A percentile compares a stretch with the other conserved stretches of the same genome.
Conservation (phyloP, 805 yeast species). For the Myxozyma neotropica region DNA sequence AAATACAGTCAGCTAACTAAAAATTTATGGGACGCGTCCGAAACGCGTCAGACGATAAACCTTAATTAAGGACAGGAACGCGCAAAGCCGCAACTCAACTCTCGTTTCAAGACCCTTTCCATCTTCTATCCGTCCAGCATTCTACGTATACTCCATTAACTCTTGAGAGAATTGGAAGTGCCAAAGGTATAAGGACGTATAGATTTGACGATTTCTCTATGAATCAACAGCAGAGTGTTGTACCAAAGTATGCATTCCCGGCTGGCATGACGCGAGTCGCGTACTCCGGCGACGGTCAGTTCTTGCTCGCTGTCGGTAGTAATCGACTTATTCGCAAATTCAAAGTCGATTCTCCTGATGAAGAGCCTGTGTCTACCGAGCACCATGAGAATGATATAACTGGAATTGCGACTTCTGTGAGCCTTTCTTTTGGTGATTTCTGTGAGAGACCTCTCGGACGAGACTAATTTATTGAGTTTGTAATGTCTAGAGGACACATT, state of each 20-base stretch:
- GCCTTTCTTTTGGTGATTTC: too few relatives aligned
- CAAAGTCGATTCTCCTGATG: conserved; percentile 36
- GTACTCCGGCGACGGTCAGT: conserved; percentile 42
- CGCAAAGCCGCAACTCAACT: conserved; percentile 11
- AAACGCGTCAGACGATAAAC: not conserved
- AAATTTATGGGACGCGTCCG: not conserved
- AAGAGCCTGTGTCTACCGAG: conserved; percentile 43
- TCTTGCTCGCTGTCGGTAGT: conserved; percentile 43
- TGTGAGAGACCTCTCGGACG: too few relatives aligned
- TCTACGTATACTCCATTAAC: not conserved
- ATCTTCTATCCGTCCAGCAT: not conserved
- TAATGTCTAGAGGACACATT: conserved; percentile 21
- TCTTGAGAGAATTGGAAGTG: not conserved
- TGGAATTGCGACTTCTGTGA: conserved; percentile 39
- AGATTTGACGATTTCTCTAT: not conserved
- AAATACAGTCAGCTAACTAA: too few relatives aligned
- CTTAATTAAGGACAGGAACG: not conserved
- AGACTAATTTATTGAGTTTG: not conserved
- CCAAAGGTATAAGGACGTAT: not conserved
- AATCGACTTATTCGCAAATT: conserved; percentile 43
- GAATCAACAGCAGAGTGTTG: conserved; percentile 13
- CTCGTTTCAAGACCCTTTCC: not conserved
- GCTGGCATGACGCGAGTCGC: conserved; percentile 42
- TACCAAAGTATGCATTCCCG: conserved; percentile 43
- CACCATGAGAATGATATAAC: conserved; percentile 35